Conservation (phyloP, 2,329 filamentous ascomycete genomes). For the Penicillium sclerotigenum region DNA sequence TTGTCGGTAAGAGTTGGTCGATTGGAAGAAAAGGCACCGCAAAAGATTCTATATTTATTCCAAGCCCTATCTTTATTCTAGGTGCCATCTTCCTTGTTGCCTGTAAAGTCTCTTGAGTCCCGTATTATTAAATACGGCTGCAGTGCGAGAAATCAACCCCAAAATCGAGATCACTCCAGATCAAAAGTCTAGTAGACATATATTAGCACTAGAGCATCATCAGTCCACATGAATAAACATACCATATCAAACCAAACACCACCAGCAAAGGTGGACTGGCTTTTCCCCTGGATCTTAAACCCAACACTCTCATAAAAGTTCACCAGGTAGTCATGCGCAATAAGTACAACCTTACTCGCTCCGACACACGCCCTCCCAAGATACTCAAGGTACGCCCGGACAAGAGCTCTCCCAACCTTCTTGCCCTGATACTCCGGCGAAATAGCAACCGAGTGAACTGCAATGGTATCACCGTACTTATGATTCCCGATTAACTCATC, state of each 20-base stretch:
- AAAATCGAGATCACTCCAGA: not conserved
- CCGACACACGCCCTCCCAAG: not conserved
- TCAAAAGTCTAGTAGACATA: not conserved
- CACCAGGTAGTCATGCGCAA: constrained; percentile 19
- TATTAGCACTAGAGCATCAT: not conserved
- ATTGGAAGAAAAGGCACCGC: not conserved
- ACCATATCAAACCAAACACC: constrained; percentile 18
- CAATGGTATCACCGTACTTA: constrained; percentile 9
- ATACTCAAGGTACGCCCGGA: constrained; percentile 12
- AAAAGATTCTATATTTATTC: not conserved
- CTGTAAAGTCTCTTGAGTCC: not conserved
- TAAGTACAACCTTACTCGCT: constrained; percentile 8
- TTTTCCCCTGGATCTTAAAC: constrained; percentile 11
- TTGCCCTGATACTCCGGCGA: constrained; percentile 15
- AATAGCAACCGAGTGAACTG: constrained; percentile 18
- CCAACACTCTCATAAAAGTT: constrained; percentile 17
- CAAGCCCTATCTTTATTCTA: not conserved
- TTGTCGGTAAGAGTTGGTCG: not conserved
- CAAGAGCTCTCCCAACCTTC: constrained; percentile 13
- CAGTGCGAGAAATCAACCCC: not conserved
- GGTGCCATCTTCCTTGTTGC: not conserved
- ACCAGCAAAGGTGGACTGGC: constrained; percentile 15
- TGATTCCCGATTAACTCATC: constrained; percentile 16
- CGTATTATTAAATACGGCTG: not conserved
- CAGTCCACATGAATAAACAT: not conserved